Percentiles rank a stretch among this genome's conserved stretches.
phyloP scores from a whole-genome alignment of 352 stramenopile species.

The Stramenopiles sp. region DNA sequence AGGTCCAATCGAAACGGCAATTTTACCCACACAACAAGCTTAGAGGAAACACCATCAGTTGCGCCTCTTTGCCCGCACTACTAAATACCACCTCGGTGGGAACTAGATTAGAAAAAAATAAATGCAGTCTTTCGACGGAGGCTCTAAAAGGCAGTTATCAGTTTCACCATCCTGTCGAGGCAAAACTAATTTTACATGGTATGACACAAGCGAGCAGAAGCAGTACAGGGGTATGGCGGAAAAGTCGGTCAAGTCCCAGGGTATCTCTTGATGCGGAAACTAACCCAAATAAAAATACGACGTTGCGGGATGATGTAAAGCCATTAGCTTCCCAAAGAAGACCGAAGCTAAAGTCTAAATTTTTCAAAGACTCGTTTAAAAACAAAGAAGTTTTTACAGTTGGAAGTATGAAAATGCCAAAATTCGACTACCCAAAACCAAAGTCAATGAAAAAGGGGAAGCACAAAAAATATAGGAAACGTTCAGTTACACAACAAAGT shows the following conservation, averaged over 20 bases:
- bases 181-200: not conserved
- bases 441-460: not conserved
- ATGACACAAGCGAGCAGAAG: constrained; percentile 6
- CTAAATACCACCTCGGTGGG: not conserved
- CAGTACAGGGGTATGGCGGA: not conserved
- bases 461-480: not conserved
- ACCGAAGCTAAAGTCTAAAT: not conserved
- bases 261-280: not conserved
- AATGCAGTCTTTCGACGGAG: not conserved
- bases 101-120: not conserved
- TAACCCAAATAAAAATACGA: not conserved
- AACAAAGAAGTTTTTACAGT: not conserved
- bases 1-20: not conserved
- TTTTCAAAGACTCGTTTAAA: not conserved
- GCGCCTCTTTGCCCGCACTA: not conserved
- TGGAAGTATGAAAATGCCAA: not conserved
- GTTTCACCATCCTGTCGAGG: not conserved
- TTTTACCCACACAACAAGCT: not conserved
- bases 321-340: not conserved
- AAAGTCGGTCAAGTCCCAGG: too few species aligned
- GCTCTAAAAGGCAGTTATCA: not conserved
- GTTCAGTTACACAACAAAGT: not conserved
- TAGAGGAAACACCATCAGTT: not conserved
- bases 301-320: not conserved
- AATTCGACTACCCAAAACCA: not conserved